Evolutionary conservation across 1,284 basidiomycete species (phyloP), one percentile per base, ranked within the genome.

Genomic region (Rhodotorula sp.): DNA sequence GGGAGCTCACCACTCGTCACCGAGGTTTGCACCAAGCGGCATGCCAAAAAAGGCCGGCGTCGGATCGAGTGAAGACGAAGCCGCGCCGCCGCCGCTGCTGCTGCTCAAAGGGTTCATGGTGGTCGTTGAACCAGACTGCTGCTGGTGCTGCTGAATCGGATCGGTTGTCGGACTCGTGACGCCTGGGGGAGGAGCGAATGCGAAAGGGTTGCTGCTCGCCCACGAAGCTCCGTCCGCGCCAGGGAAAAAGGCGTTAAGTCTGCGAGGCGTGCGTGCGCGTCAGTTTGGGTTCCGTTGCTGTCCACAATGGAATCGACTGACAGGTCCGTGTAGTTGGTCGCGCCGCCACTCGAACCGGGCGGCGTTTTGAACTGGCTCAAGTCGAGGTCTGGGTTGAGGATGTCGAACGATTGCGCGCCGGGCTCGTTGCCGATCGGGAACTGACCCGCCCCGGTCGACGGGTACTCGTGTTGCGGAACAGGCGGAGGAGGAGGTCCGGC

Each of bases 161-260:
- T 42, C 37, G 37, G 10, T 42, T 12, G 37, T 42, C 3, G 51
- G 33, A 33, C 63, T 48, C 24, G 54, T 56, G 15, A 45, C 33
- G 57, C 49, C 53, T 10, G 37, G 37, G 14, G 37, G 37, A 42
- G 62, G 12, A 42, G 30, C 8, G 60, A 60, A 42, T 20, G 30
- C 29, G 30, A 53, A 44, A 14, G 45, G 58, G 22, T 8, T 37
- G 37, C 18, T 26, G 55, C 14, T 54, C 29, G 26, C n/a, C 53
- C 53, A 54, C 6, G 29, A 8, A 6, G 7, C n/a, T 12, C 53
- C 53, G 26, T 54, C 53, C 53, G n/a, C n/a, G 53, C 53, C 29
- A 12, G 73, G 60, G 46, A 74, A 61, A 68, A 74, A 72, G 42
- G 73, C 69, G 58, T 74, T 72, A 55, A 74, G 63, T 6, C 72